Evolutionary conservation across 441 rosid species (phyloP).

Genomic region (Adansonia grandidieri): DNA sequence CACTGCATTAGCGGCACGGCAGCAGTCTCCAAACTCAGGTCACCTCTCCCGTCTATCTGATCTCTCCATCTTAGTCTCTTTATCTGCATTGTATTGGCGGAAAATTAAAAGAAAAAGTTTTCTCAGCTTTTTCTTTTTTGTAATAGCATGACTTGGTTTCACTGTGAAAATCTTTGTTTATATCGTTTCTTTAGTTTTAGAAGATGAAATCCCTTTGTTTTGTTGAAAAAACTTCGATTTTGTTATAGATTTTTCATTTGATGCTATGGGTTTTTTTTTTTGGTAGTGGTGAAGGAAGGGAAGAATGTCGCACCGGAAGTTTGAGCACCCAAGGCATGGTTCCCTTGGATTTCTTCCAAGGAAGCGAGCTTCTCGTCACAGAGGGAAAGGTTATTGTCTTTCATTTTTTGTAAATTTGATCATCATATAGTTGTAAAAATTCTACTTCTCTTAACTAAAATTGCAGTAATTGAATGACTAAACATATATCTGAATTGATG

Average conservation of each 20-base stretch:
- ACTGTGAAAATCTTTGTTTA: not conserved
- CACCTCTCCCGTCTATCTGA: not conserved
- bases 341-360: constrained; percentile 95
- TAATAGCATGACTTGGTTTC: not conserved
- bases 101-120: not conserved
- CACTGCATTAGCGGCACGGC: constrained; percentile 21
- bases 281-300: constrained; percentile 26
- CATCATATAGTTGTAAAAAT: not conserved
- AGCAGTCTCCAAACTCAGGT: constrained; percentile 16
- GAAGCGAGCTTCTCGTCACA: constrained; percentile 88
- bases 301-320: constrained; percentile 91
- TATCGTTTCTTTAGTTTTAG: not conserved
- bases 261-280: too few relatives aligned
- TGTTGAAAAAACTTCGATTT: not conserved
- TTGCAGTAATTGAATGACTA: not conserved
- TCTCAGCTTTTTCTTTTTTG: not conserved
- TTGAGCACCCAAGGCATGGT: constrained; percentile 97
- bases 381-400: constrained; percentile 71
- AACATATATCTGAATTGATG: too few relatives aligned
- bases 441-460: not conserved
- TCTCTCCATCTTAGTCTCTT: not conserved
- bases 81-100: too few relatives aligned
- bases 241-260: not conserved
- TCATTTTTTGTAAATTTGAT: not conserved
- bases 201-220: not conserved